Conservation (phyloP, 192 early-diverging fungal species). For the Linderina pennispora region DNA sequence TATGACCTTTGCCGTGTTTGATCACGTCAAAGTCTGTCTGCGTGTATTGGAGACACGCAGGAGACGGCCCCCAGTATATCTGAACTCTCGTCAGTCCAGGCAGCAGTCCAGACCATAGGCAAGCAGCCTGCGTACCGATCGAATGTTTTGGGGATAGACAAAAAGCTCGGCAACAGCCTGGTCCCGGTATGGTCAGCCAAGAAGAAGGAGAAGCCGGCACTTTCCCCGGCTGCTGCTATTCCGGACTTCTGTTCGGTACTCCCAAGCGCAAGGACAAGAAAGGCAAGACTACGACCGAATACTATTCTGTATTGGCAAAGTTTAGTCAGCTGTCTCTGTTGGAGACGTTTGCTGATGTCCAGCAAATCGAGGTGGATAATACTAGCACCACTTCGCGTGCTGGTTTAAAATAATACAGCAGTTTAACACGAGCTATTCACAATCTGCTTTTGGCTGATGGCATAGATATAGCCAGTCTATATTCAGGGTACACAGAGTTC, state of each 20-base stretch:
- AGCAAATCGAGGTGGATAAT: too few species aligned
- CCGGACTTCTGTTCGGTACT: neutral
- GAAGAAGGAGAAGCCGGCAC: too few species aligned
- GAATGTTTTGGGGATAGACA: conserved; percentile 13
- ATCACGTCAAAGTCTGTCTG: conserved; percentile 55
- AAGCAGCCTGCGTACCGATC: conserved; percentile 15
- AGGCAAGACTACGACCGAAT: conserved; percentile 10
- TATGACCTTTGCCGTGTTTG: conserved; percentile 55
- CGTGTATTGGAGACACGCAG: conserved; percentile 55
- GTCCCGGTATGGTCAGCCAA: neutral
- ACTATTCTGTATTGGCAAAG: conserved; percentile 43
- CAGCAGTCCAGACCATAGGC: neutral
- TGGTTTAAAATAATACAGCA: too few species aligned
- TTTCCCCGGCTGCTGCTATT: too few species aligned
- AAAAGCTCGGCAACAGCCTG: conserved; percentile 6
- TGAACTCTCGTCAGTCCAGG: conserved; percentile 57
- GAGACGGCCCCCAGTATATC: conserved; percentile 56
- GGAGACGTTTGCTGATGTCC: conserved; percentile 20
- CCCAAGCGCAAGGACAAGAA: conserved; percentile 1
- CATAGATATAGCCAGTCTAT: neutral
- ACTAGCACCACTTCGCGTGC: too few species aligned
- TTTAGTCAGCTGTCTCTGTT: conserved; percentile 45
- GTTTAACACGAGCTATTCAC: conserved; percentile 5
- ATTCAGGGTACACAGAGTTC: conserved; percentile 1
- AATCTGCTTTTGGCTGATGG: neutral